These are phyloP conservation scores for Miamiensis avidus DNA, from an alignment of 169 alveolate genomes.

Conservation along the genomic window DNA sequence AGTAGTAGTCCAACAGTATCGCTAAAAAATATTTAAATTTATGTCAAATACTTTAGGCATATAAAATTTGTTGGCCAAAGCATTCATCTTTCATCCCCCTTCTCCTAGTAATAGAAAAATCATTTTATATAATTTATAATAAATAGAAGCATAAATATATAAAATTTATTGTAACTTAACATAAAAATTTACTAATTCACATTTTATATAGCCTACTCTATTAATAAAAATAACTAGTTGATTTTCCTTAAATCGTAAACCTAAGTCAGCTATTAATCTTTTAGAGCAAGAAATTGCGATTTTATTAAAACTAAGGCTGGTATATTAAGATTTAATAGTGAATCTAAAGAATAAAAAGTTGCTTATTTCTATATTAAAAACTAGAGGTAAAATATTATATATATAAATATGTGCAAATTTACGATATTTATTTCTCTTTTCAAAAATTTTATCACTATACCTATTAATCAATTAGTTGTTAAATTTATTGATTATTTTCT, in stretches of 20 bases:
- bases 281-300: neutral
- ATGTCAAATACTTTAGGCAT: slow-evolving; percentile 11
- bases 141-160: slow-evolving; percentile 6
- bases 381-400: neutral
- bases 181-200: neutral
- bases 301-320: neutral
- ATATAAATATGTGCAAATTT: no score
- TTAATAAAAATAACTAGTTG: no score
- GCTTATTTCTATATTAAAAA: neutral
- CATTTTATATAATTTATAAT: neutral
- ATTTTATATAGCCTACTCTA: neutral
- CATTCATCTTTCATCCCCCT: slow-evolving; percentile 20
- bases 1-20: neutral
- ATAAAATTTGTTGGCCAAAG: neutral
- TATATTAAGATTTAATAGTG: neutral
- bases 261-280: no score
- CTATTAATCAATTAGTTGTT: no score
- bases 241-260: no score
- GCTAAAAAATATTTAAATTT: slow-evolving; percentile 18
- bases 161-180: neutral
- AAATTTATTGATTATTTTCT: no score
- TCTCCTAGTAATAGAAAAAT: slow-evolving; percentile 1
- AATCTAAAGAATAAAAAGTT: neutral
- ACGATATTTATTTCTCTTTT: no score
- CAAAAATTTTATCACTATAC: no score